A percentile compares a stretch with the other conserved stretches of the same genome.
Evolutionary conservation across 306 rosid genomes (phyloP).

Genomic region (Hylodesmum podocarpum): DNA sequence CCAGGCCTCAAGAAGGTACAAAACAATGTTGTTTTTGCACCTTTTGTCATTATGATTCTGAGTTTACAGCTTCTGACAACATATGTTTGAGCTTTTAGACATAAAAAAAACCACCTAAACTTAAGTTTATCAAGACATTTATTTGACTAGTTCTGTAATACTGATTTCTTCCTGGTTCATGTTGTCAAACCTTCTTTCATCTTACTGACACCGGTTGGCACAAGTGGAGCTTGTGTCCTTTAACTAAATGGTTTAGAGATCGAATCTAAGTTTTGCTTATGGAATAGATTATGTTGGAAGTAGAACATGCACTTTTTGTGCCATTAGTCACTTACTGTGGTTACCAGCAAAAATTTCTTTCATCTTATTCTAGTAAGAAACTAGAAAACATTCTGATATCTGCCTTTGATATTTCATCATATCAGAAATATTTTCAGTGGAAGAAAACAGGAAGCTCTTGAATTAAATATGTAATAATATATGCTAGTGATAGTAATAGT

Average conservation of each 20-base stretch:
- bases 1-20: conserved; percentile 93
- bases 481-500: not conserved
- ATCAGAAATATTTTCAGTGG: not conserved
- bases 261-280: no score
- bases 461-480: not conserved
- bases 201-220: no score
- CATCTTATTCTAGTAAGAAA: not conserved
- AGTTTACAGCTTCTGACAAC: not conserved
- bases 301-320: no score
- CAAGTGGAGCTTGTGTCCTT: no score
- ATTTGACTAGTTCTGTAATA: not conserved
- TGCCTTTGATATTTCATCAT: not conserved
- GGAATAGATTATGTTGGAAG: no score
- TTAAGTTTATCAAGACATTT: not conserved
- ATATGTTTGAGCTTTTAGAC: not conserved
- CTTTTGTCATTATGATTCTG: not conserved
- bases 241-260: no score
- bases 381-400: not conserved
- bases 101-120: not conserved
- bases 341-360: no score
- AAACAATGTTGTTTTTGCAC: not conserved
- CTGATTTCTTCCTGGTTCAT: not conserved
- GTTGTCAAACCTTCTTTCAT: not conserved
- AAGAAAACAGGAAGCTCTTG: not conserved
- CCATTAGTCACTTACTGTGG: no score